Evolutionary conservation across 257 asterid genomes (phyloP).

Genomic region (Solanum chilense): DNA sequence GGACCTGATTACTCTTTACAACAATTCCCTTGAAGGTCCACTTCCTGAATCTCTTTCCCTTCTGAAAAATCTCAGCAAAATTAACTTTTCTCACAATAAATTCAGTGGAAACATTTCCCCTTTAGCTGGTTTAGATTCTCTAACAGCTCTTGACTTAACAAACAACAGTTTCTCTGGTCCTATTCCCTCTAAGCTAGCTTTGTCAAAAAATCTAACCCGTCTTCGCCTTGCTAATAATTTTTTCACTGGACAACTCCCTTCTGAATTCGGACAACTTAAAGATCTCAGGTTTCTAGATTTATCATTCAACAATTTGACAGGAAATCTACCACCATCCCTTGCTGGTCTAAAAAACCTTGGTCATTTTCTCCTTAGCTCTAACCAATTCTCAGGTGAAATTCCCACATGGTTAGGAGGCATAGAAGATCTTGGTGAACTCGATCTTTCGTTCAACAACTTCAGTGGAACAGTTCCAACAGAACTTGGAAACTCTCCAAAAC

Average conservation of each 20-base stretch:
- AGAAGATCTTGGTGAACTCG: slow-evolving; percentile 65
- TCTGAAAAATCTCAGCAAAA: slow-evolving; percentile 55
- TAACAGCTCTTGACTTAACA: slow-evolving; percentile 57
- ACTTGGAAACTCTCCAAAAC: slow-evolving; percentile 53
- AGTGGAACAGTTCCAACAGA: slow-evolving; percentile 56
- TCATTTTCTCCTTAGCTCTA: slow-evolving; percentile 58
- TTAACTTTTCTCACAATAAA: slow-evolving; percentile 65
- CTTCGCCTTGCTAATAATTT: slow-evolving; percentile 59
- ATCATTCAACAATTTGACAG: slow-evolving; percentile 53
- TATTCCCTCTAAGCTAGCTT: slow-evolving; percentile 49
- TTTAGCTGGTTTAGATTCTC: slow-evolving; percentile 38
- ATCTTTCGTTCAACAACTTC: slow-evolving; percentile 59
- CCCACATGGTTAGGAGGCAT: slow-evolving; percentile 71
- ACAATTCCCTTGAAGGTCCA: slow-evolving; percentile 75
- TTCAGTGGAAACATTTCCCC: slow-evolving; percentile 53
- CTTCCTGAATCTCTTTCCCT: slow-evolving; percentile 59
- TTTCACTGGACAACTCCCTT: slow-evolving; percentile 51
- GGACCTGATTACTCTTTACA: slow-evolving; percentile 61
- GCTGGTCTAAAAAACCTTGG: slow-evolving; percentile 35
- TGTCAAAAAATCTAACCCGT: slow-evolving; percentile 47
- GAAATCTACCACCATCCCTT: slow-evolving; percentile 40
- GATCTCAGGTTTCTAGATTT: slow-evolving; percentile 63
- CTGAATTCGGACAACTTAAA: slow-evolving; percentile 42
- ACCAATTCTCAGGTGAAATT: slow-evolving; percentile 37
- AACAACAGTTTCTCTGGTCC: slow-evolving; percentile 64